Conservation (phyloP, 257 asterid genomes). For the Solanum bulbocastanum region DNA sequence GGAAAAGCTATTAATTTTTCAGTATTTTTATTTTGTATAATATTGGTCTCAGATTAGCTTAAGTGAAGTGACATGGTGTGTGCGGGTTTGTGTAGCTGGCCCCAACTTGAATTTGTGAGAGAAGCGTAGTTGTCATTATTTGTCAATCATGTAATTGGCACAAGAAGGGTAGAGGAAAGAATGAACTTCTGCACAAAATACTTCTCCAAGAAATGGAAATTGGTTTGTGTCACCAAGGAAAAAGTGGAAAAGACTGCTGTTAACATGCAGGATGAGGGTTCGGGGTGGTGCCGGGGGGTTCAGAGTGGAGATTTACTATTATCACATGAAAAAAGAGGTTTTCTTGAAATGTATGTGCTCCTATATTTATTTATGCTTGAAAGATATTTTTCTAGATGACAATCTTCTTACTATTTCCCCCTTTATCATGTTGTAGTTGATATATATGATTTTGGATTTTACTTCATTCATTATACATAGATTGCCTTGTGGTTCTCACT, state of each 20-base stretch:
- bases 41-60: background rate
- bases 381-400: background rate
- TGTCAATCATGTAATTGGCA: background rate
- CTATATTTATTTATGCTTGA: background rate
- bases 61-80: background rate
- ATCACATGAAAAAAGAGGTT: background rate
- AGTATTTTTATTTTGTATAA: background rate
- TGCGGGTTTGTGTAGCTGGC: background rate
- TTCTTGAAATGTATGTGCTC: background rate
- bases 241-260: background rate
- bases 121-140: background rate
- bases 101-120: background rate
- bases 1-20: background rate
- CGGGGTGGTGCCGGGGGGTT: background rate
- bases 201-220: background rate
- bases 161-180: background rate
- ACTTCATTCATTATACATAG: background rate
- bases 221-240: background rate
- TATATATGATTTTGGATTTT: background rate
- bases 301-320: background rate
- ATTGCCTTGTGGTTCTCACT: background rate
- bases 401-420: background rate
- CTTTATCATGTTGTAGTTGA: background rate
- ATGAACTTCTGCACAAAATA: background rate
- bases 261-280: background rate